A percentile compares a stretch with the other conserved stretches of the same genome.
Evolutionary conservation across 768 basidiomycete genomes (phyloP).

Genomic region (Termitomyces sp.): DNA sequence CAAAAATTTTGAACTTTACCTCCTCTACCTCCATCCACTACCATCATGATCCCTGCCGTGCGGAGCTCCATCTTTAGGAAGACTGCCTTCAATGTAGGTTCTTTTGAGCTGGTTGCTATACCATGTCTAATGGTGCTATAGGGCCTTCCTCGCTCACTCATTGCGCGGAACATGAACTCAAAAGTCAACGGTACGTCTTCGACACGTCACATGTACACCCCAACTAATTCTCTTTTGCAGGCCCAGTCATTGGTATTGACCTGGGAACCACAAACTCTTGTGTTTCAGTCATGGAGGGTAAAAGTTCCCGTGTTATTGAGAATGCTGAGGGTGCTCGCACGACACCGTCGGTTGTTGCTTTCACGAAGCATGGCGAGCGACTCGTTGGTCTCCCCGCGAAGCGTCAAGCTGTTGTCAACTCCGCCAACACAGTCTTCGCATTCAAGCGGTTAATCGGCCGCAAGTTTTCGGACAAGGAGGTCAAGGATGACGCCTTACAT

Average conservation of each 20-base stretch:
- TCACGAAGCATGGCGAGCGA: constrained; percentile 97
- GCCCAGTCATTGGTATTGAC: constrained; percentile 95
- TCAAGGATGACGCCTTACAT: constrained; percentile 84
- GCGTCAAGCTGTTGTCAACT: constrained; percentile 96
- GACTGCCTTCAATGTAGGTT: constrained; percentile 52
- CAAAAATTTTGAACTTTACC: constrained; percentile 42
- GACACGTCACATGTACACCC: constrained; percentile 4
- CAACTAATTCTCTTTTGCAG: constrained; percentile 27
- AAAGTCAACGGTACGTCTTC: constrained; percentile 77
- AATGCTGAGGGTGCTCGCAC: constrained; percentile 97
- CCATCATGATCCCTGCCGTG: constrained; percentile 75
- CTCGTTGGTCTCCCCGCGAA: constrained; percentile 95
- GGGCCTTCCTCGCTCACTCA: constrained; percentile 67
- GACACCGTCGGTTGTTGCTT: constrained; percentile 97
- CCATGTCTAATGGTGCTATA: constrained; percentile 22
- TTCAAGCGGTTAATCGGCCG: constrained; percentile 96
- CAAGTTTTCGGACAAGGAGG: constrained; percentile 89
- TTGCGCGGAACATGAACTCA: constrained; percentile 92
- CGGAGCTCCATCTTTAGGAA: constrained; percentile 57
- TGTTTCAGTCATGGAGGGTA: constrained; percentile 94
- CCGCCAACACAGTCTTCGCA: constrained; percentile 88
- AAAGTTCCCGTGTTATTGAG: constrained; percentile 92
- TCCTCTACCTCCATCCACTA: constrained; percentile 48
- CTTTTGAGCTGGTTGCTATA: constrained; percentile 1
- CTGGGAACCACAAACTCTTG: constrained; percentile 93